Evolutionary conservation across 257 asterid species (phyloP), one percentile per base, ranked within the genome.

Genomic region (Capsicum baccatum): DNA sequence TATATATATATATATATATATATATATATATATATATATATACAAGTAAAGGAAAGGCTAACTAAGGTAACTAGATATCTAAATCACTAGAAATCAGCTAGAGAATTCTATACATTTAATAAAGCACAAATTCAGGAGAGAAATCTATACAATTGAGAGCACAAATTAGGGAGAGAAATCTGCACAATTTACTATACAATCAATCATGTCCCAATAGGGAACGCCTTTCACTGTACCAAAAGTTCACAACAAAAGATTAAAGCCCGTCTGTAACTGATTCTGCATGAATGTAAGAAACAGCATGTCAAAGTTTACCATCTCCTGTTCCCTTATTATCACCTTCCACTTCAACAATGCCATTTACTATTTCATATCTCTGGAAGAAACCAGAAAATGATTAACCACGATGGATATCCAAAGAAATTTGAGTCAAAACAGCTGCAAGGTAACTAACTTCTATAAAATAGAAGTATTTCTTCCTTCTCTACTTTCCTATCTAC

Each of bases 301-400:
- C 26, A 47, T 76, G 13, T 42, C 42, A 62, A 21, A 58, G 42
- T 35, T 35, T 54, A 76, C 85, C 96, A 37, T 37, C 76, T 14
- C 76, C 76, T 68, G 26, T 68, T 21, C 26, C 76, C 52, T 14
- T 39, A 69, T 39, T 8, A 69, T 69, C 78, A 39, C 96, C 97
- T 86, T 92, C 94, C 66, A 94, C 97, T 88, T 95, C 98, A 83
- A 87, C 88, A 81, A 90, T 79, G 55, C 97, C 99, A 82, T 92
- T 94, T 64, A 94, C 98, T 85, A 95, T 91, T 81, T 94, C 92
- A 63, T 74, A 94, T 62, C 99, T 89, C 97, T 95, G 94, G 84
- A 50, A 68, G 57, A 71, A 44, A n/a, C 79, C 56, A 12, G 37
- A 9, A 70, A 70, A 70, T 70, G 79, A 71, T 71, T n/a, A 71